Conservation (phyloP, 371 early-diverging fungal genomes). For the Scutellospora calospora region DNA sequence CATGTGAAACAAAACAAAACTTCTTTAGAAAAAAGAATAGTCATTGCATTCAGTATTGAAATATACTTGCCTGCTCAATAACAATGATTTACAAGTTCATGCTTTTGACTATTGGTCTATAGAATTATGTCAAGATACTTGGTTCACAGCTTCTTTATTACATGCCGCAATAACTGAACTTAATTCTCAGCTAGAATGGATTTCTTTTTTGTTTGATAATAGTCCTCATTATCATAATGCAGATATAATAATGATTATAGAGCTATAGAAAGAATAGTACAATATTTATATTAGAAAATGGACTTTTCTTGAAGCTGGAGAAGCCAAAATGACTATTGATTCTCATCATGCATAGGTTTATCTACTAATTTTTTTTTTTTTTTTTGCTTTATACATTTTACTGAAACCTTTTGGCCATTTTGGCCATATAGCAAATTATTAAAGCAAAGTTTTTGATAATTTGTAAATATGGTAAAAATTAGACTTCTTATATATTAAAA, state of each 20-base stretch:
- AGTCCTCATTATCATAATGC: no score
- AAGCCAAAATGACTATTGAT: background rate
- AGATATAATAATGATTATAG: background rate
- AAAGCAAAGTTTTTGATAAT: no score
- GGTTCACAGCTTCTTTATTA: conserved; percentile 8
- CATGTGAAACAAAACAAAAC: no score
- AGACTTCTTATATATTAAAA: no score
- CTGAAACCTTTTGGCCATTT: no score
- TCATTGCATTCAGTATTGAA: no score
- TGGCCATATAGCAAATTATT: no score
- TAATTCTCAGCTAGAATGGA: background rate
- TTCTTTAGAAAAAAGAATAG: no score
- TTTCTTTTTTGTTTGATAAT: background rate
- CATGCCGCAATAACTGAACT: background rate
- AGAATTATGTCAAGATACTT: background rate
- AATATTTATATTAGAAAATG: conserved; percentile 3
- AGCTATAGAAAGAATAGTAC: background rate
- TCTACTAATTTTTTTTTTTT: background rate
- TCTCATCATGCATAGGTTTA: background rate
- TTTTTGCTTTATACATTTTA: no score
- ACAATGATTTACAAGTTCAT: background rate
- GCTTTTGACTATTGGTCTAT: background rate
- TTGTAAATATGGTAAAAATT: no score
- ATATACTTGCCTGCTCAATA: background rate
- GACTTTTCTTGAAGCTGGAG: background rate